These are phyloP conservation scores for Colletotrichum sp. DNA, from an alignment of 2,329 filamentous ascomycete genomes.

Conservation along the genomic window DNA sequence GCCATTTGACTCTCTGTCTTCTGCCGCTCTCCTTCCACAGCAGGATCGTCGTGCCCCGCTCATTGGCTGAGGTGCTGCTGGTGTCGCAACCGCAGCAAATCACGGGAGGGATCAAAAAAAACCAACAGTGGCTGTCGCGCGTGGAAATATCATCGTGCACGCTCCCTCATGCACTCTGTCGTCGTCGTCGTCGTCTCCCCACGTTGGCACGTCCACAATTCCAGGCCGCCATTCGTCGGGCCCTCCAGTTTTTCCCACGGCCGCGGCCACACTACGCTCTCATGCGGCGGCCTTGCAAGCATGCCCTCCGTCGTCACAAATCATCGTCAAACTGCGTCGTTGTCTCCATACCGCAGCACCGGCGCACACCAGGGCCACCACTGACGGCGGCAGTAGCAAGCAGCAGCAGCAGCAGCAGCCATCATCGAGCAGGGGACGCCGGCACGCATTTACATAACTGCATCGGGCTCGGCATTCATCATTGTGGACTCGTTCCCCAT, in stretches of 20 bases:
- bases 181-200: conserved; percentile 1
- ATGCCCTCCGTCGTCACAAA: neutral
- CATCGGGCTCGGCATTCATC: conserved; percentile 17
- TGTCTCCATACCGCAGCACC: neutral
- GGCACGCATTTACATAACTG: conserved; percentile 6
- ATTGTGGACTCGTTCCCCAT: conserved; percentile 9
- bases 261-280: neutral
- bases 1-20: neutral
- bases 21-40: neutral
- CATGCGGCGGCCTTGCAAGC: neutral
- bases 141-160: conserved; percentile 5
- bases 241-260: neutral
- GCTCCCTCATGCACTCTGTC: neutral
- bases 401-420: neutral
- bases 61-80: neutral
- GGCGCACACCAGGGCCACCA: neutral
- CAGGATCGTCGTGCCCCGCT: neutral
- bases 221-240: neutral
- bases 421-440: neutral
- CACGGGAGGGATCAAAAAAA: neutral
- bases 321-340: neutral
- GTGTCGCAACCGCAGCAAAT: neutral
- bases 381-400: neutral
- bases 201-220: neutral
- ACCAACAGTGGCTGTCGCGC: conserved; percentile 13